Evolutionary conservation across 805 yeast genomes (phyloP), one percentile per base, ranked within the genome.

Genomic region (Myxozyma monticola): DNA sequence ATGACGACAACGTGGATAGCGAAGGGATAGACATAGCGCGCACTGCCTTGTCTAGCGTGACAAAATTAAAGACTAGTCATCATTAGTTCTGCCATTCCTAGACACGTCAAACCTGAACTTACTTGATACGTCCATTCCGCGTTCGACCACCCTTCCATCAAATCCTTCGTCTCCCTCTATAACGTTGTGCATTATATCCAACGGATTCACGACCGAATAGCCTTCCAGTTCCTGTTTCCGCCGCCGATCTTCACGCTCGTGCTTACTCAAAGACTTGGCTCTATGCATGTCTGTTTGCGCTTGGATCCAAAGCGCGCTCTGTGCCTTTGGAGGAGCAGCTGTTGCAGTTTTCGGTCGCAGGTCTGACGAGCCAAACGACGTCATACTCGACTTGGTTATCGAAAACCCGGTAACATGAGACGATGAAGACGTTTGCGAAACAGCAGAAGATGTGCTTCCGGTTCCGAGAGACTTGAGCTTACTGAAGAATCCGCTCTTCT

Each of bases 191-290:
- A 54, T 14, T 8, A 43, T 48, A 14, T 46, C 56, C n/a, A 60
- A 57, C 79, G 33, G 95, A 84, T 65, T 85, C 85, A 56, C 82
- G 63, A 46, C 85, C 74, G 25, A 83, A 66, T 54, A 81, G 78
- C 56, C 87, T 76, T 51, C 85, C 76, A 59, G 77, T 77, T 62
- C 78, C 74, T 37, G 84, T 66, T 17, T 73, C 65, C 78, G 78
- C 46, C 85, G 82, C 58, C 98, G 76, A 14, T 75, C 71, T 45
- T 81, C 83, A 51, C 85, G 81, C 54, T 90, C 96, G 47, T 75
- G 76, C 4, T 79, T 71, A 2, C 85, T 78, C 21, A 88, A 68
- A 0, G 95, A 78, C 56, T 81, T 82, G 48, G 89, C 81, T 60
- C 97, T 76, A 64, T 84, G 79, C 45, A 89, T 67, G 58, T 83